phyloP scores from a whole-genome alignment of 148 eudicot genomes.

The Oxyria digyna region DNA sequence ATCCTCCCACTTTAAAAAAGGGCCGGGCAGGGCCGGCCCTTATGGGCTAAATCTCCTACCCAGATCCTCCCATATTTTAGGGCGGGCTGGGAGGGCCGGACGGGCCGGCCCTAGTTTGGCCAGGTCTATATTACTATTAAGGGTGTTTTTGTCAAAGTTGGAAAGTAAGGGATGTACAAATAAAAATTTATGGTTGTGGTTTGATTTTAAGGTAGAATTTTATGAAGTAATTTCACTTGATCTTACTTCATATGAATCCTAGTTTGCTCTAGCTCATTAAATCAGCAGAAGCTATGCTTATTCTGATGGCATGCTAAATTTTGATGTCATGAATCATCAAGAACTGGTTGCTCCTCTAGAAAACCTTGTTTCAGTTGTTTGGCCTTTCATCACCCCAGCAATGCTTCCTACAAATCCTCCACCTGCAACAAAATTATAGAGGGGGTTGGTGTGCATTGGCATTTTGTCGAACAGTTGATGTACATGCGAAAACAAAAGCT shows the following conservation, averaged over 20 bases:
- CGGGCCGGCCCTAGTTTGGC: no score
- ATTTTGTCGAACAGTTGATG: background rate
- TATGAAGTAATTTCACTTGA: background rate
- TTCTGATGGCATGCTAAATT: background rate
- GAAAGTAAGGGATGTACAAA: no score
- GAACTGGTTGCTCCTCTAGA: constrained; percentile 55
- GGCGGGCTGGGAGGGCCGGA: no score
- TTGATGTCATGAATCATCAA: no score
- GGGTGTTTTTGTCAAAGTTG: no score
- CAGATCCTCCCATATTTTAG: no score
- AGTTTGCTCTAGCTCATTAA: background rate
- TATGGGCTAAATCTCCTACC: no score
- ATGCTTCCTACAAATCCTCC: constrained; percentile 65
- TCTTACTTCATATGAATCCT: background rate
- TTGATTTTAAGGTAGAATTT: background rate
- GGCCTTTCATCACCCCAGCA: constrained; percentile 82
- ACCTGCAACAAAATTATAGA: constrained; percentile 25
- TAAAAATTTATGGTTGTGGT: background rate
- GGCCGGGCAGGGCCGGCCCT: no score
- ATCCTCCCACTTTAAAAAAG: no score
- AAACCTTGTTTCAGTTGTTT: constrained; percentile 77
- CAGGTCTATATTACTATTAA: no score
- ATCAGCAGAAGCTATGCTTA: background rate
- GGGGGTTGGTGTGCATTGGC: background rate
- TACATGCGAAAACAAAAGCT: constrained; percentile 5